Conservation (phyloP, 2,329 filamentous ascomycete species). For the Fonsecaea pedrosoi region DNA sequence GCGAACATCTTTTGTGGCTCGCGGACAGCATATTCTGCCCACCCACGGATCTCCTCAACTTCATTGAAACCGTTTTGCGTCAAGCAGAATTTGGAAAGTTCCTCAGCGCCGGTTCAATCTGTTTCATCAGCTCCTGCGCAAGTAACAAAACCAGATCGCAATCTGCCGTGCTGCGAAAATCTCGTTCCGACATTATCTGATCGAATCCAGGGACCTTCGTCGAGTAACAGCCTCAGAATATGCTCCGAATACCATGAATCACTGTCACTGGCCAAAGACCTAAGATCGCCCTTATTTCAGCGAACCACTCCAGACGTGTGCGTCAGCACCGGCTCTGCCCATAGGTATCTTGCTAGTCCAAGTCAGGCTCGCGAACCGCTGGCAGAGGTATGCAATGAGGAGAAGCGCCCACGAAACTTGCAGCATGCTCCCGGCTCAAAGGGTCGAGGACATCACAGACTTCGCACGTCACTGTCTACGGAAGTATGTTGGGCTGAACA, state of each 20-base stretch:
- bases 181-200: background rate
- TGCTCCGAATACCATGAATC: background rate
- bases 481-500: background rate
- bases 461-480: constrained; percentile 8
- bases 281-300: background rate
- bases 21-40: constrained; percentile 12
- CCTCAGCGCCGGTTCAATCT: constrained; percentile 27
- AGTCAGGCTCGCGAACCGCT: constrained; percentile 11
- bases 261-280: background rate
- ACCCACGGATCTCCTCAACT: constrained; percentile 12
- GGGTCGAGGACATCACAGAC: background rate
- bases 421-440: background rate
- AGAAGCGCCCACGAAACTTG: constrained; percentile 10
- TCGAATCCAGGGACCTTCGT: constrained; percentile 4
- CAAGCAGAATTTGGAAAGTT: constrained; percentile 25
- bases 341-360: background rate
- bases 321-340: constrained; percentile 5
- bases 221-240: background rate
- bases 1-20: constrained; percentile 27
- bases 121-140: constrained; percentile 23
- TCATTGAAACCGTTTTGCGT: constrained; percentile 28
- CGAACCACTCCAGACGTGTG: background rate
- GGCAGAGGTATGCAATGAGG: constrained; percentile 22
- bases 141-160: constrained; percentile 28
- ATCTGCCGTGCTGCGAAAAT: background rate